A percentile compares a stretch with the other conserved stretches of the same genome.
Evolutionary conservation across 2,329 filamentous ascomycete genomes (phyloP).

Genomic region (Endoconidiophora polonica): DNA sequence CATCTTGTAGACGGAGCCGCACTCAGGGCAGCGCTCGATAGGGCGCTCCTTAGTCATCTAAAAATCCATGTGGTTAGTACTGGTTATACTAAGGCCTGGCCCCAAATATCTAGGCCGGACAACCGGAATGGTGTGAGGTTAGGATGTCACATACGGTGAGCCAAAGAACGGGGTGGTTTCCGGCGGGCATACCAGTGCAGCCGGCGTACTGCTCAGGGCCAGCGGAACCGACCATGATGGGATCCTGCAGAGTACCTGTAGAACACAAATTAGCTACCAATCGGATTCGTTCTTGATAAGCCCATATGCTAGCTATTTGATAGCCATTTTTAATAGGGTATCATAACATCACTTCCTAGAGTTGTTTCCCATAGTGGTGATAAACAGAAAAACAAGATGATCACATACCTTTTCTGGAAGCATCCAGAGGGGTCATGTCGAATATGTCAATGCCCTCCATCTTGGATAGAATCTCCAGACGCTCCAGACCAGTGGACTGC

Average conservation of each 20-base stretch:
- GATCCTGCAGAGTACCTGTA: constrained; percentile 70
- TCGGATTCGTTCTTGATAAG: background rate
- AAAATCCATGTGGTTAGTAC: constrained; percentile 6
- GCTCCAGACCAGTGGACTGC: constrained; percentile 92
- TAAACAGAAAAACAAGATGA: background rate
- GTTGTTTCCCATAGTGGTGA: background rate
- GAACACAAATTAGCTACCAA: background rate
- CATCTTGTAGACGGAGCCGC: constrained; percentile 94
- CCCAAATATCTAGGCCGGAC: background rate
- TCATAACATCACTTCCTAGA: background rate
- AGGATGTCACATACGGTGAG: constrained; percentile 49
- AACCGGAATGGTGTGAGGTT: background rate
- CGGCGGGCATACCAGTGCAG: constrained; percentile 85
- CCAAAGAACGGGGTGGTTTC: constrained; percentile 85
- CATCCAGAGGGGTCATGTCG: constrained; percentile 92
- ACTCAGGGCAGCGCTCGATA: constrained; percentile 89
- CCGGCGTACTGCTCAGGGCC: constrained; percentile 94
- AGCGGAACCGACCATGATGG: constrained; percentile 77
- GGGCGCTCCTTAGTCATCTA: constrained; percentile 80
- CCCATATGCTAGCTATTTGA: background rate
- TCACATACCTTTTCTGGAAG: constrained; percentile 60
- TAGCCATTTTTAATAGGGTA: background rate
- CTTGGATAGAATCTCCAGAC: constrained; percentile 97
- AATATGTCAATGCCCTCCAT: constrained; percentile 97
- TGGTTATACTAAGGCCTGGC: constrained; percentile 2